phyloP scores from a whole-genome alignment of 1,284 basidiomycete genomes.

The Cryptococcus sp. region DNA sequence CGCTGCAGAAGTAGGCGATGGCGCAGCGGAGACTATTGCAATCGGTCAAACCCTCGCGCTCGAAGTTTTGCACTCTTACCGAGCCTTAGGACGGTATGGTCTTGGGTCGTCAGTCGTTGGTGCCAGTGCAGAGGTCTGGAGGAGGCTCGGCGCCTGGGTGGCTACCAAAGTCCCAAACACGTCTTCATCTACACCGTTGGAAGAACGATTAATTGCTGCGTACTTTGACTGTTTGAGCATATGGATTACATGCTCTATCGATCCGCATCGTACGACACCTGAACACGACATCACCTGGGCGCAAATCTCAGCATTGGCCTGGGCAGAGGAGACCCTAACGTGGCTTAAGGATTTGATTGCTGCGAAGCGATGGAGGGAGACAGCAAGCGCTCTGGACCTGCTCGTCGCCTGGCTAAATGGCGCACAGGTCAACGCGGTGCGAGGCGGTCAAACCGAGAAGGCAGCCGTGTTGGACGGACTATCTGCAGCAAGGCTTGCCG shows the following conservation, averaged over 20 bases:
- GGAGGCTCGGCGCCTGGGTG: conserved; percentile 35
- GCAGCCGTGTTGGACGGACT: conserved; percentile 16
- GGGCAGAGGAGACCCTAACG: conserved; percentile 63
- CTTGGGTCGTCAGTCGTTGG: conserved; percentile 58
- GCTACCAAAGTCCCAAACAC: neutral
- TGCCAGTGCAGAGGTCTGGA: conserved; percentile 43
- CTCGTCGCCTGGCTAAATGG: conserved; percentile 69
- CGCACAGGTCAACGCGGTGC: conserved; percentile 66
- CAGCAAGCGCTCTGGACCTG: conserved; percentile 39
- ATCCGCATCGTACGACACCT: conserved; percentile 84
- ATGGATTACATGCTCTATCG: conserved; percentile 80
- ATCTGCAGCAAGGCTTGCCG: neutral
- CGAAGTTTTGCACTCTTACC: conserved; percentile 67
- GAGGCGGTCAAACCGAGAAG: conserved; percentile 65
- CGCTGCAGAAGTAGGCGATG: conserved; percentile 5
- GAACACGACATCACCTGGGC: conserved; percentile 88
- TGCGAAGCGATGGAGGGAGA: conserved; percentile 53
- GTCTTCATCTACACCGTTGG: neutral
- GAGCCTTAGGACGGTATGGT: conserved; percentile 72
- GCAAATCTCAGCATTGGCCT: conserved; percentile 73
- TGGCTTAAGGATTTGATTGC: conserved; percentile 11
- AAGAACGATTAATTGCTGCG: conserved; percentile 24
- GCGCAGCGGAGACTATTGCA: conserved; percentile 50
- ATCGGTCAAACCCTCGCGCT: conserved; percentile 60
- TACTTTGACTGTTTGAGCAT: conserved; percentile 60